Evolutionary conservation across 805 yeast species (phyloP).

Genomic region (Pichia insulana): DNA sequence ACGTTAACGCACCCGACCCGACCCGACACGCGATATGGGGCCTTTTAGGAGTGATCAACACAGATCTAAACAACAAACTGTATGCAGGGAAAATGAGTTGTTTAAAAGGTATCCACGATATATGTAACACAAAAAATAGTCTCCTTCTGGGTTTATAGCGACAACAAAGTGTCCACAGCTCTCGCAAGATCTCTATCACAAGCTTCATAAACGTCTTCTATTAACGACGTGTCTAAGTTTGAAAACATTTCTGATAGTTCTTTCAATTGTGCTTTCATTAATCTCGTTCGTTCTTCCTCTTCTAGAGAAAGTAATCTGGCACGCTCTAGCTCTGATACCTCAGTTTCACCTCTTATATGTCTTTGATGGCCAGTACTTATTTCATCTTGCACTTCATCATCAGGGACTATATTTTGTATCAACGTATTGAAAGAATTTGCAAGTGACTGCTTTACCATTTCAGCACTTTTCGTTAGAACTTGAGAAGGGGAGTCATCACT

Average conservation of each 20-base stretch:
- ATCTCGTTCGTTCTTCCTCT: slow-evolving; percentile 25
- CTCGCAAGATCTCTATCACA: neutral
- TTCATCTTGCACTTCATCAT: neutral
- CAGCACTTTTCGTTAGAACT: slow-evolving; percentile 30
- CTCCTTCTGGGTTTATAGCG: neutral
- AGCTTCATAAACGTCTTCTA: slow-evolving; percentile 2
- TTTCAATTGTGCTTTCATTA: slow-evolving; percentile 17
- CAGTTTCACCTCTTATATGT: slow-evolving; percentile 10
- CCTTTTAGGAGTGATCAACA: too few species aligned
- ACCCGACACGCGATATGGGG: too few species aligned
- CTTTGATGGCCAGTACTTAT: neutral
- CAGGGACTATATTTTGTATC: slow-evolving; percentile 12
- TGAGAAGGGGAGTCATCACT: slow-evolving; percentile 26
- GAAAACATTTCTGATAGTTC: slow-evolving; percentile 5
- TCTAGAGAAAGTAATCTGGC: slow-evolving; percentile 25
- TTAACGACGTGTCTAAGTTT: neutral
- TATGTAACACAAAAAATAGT: too few species aligned
- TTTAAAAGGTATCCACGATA: too few species aligned
- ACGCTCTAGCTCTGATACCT: slow-evolving; percentile 14
- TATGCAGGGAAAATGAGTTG: too few species aligned
- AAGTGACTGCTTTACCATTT: slow-evolving; percentile 28
- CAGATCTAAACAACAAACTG: too few species aligned
- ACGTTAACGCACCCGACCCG: too few species aligned
- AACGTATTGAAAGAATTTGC: slow-evolving; percentile 21
- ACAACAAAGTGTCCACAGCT: slow-evolving; percentile 1